A percentile compares a stretch with the other conserved stretches of the same genome.
phyloP scores from a whole-genome alignment of 257 asterid species.

The Capsicum chinense region DNA sequence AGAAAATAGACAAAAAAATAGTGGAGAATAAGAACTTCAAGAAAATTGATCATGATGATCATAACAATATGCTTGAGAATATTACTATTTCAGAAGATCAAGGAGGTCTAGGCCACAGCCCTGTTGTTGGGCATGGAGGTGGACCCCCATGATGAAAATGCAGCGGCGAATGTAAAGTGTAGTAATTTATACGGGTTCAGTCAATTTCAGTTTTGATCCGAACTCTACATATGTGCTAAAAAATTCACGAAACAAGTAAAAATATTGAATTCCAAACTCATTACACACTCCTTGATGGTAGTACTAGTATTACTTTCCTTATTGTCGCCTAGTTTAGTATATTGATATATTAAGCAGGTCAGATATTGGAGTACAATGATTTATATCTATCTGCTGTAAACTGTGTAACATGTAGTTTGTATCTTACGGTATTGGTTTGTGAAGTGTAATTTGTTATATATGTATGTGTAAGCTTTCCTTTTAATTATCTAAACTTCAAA shows the following conservation, averaged over 20 bases:
- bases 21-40: neutral
- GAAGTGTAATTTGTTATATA: neutral
- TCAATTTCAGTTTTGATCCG: neutral
- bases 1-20: neutral
- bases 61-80: constrained; percentile 21
- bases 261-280: neutral
- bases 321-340: neutral
- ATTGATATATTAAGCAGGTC: neutral
- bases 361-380: neutral
- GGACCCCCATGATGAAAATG: constrained; percentile 5
- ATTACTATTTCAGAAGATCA: constrained; percentile 15
- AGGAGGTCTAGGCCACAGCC: constrained; percentile 39
- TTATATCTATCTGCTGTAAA: neutral
- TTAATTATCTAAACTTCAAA: neutral
- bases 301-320: neutral
- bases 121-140: constrained; percentile 39
- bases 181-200: no score
- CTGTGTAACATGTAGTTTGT: neutral
- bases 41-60: neutral
- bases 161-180: neutral
- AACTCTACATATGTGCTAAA: neutral
- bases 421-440: neutral
- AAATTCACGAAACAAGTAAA: neutral
- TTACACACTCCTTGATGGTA: neutral
- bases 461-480: neutral